Evolutionary conservation across 2,329 filamentous ascomycete species (phyloP).

Genomic region (Huntiella savannae): DNA sequence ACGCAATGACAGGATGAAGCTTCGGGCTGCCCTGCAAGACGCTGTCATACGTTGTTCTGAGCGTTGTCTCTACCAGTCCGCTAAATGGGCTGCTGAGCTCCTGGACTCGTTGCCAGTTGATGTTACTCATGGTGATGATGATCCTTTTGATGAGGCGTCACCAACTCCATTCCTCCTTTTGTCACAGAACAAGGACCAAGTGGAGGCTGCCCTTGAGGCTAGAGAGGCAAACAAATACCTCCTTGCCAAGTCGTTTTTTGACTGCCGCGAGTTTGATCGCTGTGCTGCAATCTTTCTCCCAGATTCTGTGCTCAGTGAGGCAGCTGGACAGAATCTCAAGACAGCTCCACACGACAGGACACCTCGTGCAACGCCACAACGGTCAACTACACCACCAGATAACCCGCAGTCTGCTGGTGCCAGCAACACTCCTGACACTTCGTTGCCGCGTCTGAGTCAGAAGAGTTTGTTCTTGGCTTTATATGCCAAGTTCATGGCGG

Average conservation of each 20-base stretch:
- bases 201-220: constrained; percentile 57
- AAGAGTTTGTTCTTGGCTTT: constrained; percentile 81
- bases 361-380: not conserved
- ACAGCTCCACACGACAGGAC: constrained; percentile 14
- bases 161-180: constrained; percentile 27
- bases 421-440: constrained; percentile 13
- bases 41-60: constrained; percentile 85
- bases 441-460: constrained; percentile 51
- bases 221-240: constrained; percentile 69
- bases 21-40: constrained; percentile 55
- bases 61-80: constrained; percentile 82
- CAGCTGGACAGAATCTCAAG: constrained; percentile 32
- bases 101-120: constrained; percentile 49
- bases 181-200: constrained; percentile 42
- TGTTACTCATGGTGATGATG: constrained; percentile 29
- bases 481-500: constrained; percentile 81
- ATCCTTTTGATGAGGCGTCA: constrained; percentile 18
- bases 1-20: constrained; percentile 7
- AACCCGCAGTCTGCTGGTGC: not conserved
- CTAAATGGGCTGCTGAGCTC: constrained; percentile 95
- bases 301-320: constrained; percentile 52
- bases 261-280: constrained; percentile 86
- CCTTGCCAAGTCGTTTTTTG: constrained; percentile 83
- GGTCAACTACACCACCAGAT: not conserved
- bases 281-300: constrained; percentile 79